Evolutionary conservation across 2,329 filamentous ascomycete species (phyloP).

Genomic region (Trichoderma arundinaceum): DNA sequence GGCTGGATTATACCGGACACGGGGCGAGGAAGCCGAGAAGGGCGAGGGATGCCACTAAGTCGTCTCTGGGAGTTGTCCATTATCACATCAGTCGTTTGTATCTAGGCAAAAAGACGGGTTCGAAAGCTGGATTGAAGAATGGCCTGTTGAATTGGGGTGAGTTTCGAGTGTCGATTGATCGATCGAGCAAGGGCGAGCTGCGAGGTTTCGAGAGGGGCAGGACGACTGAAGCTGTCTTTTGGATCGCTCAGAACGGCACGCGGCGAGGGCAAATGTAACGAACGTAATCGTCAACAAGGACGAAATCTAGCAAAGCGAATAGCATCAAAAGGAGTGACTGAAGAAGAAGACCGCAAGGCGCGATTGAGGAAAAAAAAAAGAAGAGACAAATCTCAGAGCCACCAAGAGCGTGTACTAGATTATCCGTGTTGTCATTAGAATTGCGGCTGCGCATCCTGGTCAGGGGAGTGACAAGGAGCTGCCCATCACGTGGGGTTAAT

Average conservation of each 20-base stretch:
- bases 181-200: slow-evolving; percentile 13
- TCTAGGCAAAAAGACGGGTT: background rate
- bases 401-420: slow-evolving; percentile 7
- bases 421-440: slow-evolving; percentile 11
- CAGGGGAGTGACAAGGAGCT: slow-evolving; percentile 30
- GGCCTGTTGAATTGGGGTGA: slow-evolving; percentile 26
- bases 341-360: background rate
- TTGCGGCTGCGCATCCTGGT: slow-evolving; percentile 26
- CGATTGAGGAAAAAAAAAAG: background rate
- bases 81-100: slow-evolving; percentile 5
- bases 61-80: slow-evolving; percentile 48
- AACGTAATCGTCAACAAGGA: slow-evolving; percentile 22
- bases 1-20: slow-evolving; percentile 44
- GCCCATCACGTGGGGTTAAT: slow-evolving; percentile 31
- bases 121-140: background rate
- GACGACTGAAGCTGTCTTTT: background rate
- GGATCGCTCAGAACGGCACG: background rate
- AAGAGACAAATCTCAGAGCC: slow-evolving; percentile 8
- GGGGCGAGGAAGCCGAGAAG: slow-evolving; percentile 47
- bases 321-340: slow-evolving; percentile 11
- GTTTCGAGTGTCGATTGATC: slow-evolving; percentile 27
- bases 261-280: background rate
- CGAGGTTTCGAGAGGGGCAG: slow-evolving; percentile 13
- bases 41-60: slow-evolving; percentile 45
- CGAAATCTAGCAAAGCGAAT: slow-evolving; percentile 22